These are phyloP conservation scores for Trypanosomatidae sp. DNA, from an alignment of 208 protist species.

Conservation along the genomic window DNA sequence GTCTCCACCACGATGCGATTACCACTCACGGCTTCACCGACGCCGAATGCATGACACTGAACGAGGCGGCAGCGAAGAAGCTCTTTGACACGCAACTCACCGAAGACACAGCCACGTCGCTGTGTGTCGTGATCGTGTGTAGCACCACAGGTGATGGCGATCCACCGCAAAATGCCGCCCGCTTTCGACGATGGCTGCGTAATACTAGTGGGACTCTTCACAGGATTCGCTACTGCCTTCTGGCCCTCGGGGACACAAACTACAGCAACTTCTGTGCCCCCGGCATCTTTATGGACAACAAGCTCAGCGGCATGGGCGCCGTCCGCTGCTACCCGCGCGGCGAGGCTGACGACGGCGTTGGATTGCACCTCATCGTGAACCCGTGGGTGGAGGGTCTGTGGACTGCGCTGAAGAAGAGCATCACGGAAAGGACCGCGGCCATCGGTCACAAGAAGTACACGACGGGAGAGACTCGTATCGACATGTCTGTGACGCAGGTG, in stretches of 20 bases:
- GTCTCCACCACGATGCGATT: constrained; percentile 47
- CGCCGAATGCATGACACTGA: constrained; percentile 44
- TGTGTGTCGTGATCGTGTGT: constrained; percentile 65
- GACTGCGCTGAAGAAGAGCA: constrained; percentile 24
- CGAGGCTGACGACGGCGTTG: constrained; percentile 76
- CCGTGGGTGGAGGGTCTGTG: constrained; percentile 58
- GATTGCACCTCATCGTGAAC: constrained; percentile 66
- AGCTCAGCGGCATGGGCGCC: constrained; percentile 49
- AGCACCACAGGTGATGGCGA: constrained; percentile 81
- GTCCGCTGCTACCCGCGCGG: constrained; percentile 55
- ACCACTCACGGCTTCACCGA: constrained; percentile 17
- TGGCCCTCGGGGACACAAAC: constrained; percentile 77
- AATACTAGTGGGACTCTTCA: constrained; percentile 38
- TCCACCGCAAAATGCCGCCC: constrained; percentile 67
- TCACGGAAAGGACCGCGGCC: background rate
- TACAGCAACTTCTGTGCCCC: constrained; percentile 79
- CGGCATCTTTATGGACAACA: constrained; percentile 56
- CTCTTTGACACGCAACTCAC: constrained; percentile 33
- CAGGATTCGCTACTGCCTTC: constrained; percentile 46
- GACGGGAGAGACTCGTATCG: constrained; percentile 12
- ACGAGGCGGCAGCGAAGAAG: constrained; percentile 35
- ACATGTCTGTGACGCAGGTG: constrained; percentile 42
- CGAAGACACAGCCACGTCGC: constrained; percentile 13
- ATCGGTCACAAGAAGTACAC: constrained; percentile 7
- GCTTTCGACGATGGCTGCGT: constrained; percentile 62